phyloP scores from a whole-genome alignment of 371 early-diverging fungal genomes.

The Apophysomyces trapeziformis region DNA sequence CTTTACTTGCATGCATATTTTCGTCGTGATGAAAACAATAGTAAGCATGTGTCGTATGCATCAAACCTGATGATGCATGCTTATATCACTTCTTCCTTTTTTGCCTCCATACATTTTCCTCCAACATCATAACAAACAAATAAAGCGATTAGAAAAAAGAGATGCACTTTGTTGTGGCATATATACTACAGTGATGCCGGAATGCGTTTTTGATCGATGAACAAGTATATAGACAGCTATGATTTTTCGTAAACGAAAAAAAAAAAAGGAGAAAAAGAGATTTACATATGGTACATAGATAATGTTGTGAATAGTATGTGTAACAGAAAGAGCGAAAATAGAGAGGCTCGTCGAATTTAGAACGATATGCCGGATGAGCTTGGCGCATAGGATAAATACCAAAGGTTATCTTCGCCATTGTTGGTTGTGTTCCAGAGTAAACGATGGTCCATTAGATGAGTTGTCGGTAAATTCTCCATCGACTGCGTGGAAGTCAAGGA shows the following conservation, averaged over 20 bases:
- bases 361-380: neutral
- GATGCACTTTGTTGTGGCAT: constrained; percentile 5
- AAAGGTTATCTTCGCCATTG: neutral
- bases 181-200: constrained; percentile 5
- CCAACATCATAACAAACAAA: neutral
- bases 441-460: neutral
- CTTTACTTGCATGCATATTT: constrained; percentile 8
- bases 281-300: constrained; percentile 4
- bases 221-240: neutral
- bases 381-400: constrained; percentile 2
- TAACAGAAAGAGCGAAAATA: neutral
- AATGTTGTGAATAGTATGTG: neutral
- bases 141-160: neutral
- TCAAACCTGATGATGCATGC: constrained; percentile 8
- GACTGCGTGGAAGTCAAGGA: neutral
- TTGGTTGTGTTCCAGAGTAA: neutral
- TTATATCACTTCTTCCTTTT: constrained; percentile 9
- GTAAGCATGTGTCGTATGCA: constrained; percentile 10
- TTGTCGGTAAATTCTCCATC: neutral
- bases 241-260: neutral
- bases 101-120: neutral
- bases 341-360: neutral
- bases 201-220: neutral
- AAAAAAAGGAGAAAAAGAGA: neutral
- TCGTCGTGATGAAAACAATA: constrained; percentile 12